Evolutionary conservation across 805 yeast species (phyloP).

Genomic region (Sugiyamaella boreocaroliniensis): DNA sequence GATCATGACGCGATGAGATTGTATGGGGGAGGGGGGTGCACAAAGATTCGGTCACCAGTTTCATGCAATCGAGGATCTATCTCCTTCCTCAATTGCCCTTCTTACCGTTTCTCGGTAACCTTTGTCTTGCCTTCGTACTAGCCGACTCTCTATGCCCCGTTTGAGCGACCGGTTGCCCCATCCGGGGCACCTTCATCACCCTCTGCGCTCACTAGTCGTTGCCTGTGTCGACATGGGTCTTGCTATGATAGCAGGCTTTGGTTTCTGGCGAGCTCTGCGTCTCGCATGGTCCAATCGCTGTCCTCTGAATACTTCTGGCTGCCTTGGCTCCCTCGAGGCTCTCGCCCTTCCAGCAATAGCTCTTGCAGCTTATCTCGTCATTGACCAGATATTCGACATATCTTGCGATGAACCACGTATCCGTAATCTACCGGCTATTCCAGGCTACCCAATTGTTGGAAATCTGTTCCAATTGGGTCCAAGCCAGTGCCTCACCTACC

Average conservation of each 20-base stretch:
- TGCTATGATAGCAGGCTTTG: not conserved
- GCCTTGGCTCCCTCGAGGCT: not conserved
- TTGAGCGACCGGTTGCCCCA: not conserved
- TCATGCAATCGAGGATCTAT: not conserved
- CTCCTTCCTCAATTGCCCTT: too few species aligned
- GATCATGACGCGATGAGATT: not conserved
- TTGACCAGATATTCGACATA: slow-evolving; percentile 12
- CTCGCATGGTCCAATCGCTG: not conserved
- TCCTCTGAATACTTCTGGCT: not conserved
- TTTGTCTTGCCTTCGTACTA: not conserved
- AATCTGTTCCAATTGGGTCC: slow-evolving; percentile 38
- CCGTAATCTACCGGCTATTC: slow-evolving; percentile 37
- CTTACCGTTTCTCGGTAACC: not conserved
- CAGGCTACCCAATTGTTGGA: slow-evolving; percentile 48
- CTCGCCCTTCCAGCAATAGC: not conserved
- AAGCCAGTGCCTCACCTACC: slow-evolving; percentile 47
- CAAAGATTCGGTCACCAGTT: not conserved
- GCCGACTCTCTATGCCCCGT: not conserved
- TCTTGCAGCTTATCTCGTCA: slow-evolving; percentile 1
- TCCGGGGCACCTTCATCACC: not conserved
- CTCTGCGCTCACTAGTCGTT: not conserved
- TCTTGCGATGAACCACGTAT: slow-evolving; percentile 15
- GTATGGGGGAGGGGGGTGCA: too few species aligned
- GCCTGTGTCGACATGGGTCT: not conserved
- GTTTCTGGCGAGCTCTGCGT: not conserved